Conservation (phyloP, 2,329 filamentous ascomycete species). For the Botryotinia convoluta region DNA sequence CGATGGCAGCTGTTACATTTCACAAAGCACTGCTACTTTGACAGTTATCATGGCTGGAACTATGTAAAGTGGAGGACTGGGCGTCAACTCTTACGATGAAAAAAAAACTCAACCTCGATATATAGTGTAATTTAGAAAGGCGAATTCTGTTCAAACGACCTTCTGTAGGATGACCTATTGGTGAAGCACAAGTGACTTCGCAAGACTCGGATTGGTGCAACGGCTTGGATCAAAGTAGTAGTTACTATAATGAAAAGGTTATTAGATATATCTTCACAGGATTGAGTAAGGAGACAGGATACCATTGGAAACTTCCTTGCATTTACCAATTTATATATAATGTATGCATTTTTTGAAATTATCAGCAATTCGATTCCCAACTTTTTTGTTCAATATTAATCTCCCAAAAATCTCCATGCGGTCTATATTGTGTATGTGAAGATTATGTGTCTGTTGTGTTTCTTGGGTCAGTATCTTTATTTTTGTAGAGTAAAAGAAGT, state of each 20-base stretch:
- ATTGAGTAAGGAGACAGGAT: constrained; percentile 11
- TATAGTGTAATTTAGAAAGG: constrained; percentile 29
- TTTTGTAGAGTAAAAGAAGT: neutral
- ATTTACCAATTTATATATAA: constrained; percentile 8
- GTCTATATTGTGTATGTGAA: neutral
- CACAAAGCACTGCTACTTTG: constrained; percentile 28
- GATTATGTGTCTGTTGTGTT: neutral
- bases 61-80: constrained; percentile 12
- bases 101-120: constrained; percentile 25
- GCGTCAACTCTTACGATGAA: constrained; percentile 2
- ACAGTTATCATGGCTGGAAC: constrained; percentile 34
- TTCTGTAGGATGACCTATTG: neutral
- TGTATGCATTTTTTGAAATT: constrained; percentile 5
- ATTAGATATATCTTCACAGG: constrained; percentile 11
- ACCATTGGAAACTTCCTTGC: constrained; percentile 7
- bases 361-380: neutral
- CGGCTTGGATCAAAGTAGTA: neutral
- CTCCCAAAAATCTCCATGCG: neutral
- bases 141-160: neutral
- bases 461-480: neutral
- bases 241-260: constrained; percentile 2
- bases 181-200: constrained; percentile 15
- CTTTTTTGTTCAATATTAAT: neutral
- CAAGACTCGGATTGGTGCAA: neutral
- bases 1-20: constrained; percentile 36